Base-by-base conservation (phyloP, 306 rosid genomes). In the Morella rubra region DNA sequence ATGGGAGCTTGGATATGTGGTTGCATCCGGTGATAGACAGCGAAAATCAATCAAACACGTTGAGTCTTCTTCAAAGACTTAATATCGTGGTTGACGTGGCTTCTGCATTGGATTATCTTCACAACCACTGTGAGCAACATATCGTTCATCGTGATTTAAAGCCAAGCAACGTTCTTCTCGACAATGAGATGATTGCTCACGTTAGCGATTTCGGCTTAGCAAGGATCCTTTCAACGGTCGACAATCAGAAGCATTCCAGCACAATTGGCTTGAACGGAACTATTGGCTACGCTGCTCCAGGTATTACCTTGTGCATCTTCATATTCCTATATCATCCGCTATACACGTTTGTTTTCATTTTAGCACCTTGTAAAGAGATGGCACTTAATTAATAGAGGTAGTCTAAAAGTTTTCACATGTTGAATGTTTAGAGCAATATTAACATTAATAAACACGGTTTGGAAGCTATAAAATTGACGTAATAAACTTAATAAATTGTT, bases 1-100 rank as follows among this genome's bases (percentile, higher is more conserved):
- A 80, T 53, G 84, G 82, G 60, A 80, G 71, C 74, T 76, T 84
- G 20, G 84, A 84, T 46, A 42, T 42, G 5, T 84, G 86, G 86
- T 3, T 83, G 11, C 78, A 83, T 66, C 76, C 75, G 0, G n/a
- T n/a, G 0, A 0, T 4, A 24, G 3, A 18, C 20, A 4, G 3
- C 20, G 66, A 5, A 5, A 19, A 52, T n/a, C 64, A n/a, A 0
- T 4, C 22, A 1, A 69, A 16, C 18, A 5, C 6, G 7, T 27
- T 84, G 32, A 22, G 53, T 3, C 74, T 84, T 40, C 51, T 45
- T 18, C 66, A 84, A 76, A 68, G 82, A 42, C 47, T 80, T 5
- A 80, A 80, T 61, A 76, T 84, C 44, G 71, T 73, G 9, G 45
- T n/a, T 16, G 78, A 73, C 45, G 37, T 79, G 44, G 82, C 74